phyloP scores from a whole-genome alignment of 1,139 yeast species.

The Taphrina sp. region DNA sequence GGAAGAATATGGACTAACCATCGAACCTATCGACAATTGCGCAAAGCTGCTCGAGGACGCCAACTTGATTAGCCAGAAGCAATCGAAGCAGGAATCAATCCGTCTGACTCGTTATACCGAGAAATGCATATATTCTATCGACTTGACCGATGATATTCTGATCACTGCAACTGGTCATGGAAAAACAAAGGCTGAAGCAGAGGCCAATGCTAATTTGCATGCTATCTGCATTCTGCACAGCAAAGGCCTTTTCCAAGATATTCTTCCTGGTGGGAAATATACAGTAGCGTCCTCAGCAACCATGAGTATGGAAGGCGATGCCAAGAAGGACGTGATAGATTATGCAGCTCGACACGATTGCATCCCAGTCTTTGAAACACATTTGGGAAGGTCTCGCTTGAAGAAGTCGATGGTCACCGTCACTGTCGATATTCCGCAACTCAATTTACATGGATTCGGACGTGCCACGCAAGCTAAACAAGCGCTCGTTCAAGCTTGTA shows the following conservation, averaged over 20 bases:
- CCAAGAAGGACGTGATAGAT: slow-evolving; percentile 23
- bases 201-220: slow-evolving; percentile 16
- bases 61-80: not conserved
- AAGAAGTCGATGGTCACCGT: slow-evolving; percentile 3
- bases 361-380: slow-evolving; percentile 23
- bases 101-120: not conserved
- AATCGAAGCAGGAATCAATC: not conserved
- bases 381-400: slow-evolving; percentile 12
- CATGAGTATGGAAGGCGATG: slow-evolving; percentile 6
- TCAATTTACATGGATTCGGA: slow-evolving; percentile 19
- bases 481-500: slow-evolving; percentile 32
- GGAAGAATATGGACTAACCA: slow-evolving; percentile 13
- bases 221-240: slow-evolving; percentile 18
- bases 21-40: slow-evolving; percentile 17
- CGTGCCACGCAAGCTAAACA: slow-evolving; percentile 6
- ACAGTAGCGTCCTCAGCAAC: slow-evolving; percentile 1
- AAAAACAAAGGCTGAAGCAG: slow-evolving; percentile 9
- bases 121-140: not conserved
- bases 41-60: slow-evolving; percentile 8
- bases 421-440: slow-evolving; percentile 9
- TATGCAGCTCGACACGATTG: slow-evolving; percentile 27
- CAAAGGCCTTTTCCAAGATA: slow-evolving; percentile 19
- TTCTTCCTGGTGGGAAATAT: slow-evolving; percentile 24
- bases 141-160: slow-evolving; percentile 4
- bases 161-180: slow-evolving; percentile 26